These are phyloP conservation scores for Hypericum androsaemum DNA, from an alignment of 345 rosid species.

Conservation along the genomic window DNA sequence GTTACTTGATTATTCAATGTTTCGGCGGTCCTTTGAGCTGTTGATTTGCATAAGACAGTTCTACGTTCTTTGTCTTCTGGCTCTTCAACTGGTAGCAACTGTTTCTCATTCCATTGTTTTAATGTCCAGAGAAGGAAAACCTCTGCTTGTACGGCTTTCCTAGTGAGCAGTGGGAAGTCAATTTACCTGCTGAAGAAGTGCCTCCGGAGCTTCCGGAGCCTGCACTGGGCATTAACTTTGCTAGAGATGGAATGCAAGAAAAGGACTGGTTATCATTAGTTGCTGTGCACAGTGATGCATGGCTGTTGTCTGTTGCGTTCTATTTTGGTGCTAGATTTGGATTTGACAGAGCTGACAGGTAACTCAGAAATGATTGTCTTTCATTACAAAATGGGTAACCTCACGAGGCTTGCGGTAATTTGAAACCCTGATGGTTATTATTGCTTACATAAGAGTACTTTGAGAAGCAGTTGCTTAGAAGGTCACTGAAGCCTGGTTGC, in stretches of 20 bases:
- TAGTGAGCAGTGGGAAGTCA: constrained; percentile 71
- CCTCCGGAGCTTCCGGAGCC: constrained; percentile 95
- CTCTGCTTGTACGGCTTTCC: constrained; percentile 80
- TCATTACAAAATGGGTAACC: too few species aligned
- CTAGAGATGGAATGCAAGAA: constrained; percentile 75
- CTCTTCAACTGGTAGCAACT: too few species aligned
- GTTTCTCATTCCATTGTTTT: too few species aligned
- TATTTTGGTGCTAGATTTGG: constrained; percentile 73
- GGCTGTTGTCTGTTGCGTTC: constrained; percentile 66
- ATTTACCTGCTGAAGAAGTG: constrained; percentile 81
- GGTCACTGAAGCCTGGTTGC: too few species aligned
- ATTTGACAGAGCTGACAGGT: constrained; percentile 71
- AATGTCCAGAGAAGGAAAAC: constrained; percentile 72
- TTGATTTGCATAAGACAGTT: too few species aligned
- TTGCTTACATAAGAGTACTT: too few species aligned
- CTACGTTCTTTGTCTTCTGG: too few species aligned
- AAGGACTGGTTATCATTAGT: constrained; percentile 79
- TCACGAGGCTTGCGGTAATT: too few species aligned
- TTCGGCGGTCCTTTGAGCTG: too few species aligned
- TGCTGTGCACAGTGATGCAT: constrained; percentile 77
- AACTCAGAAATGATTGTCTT: background rate
- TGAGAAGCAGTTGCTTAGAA: too few species aligned
- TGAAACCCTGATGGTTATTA: too few species aligned
- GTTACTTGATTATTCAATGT: too few species aligned
- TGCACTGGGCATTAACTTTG: constrained; percentile 79